These are phyloP conservation scores for Parascedosporium putredinis DNA, from an alignment of 2,329 filamentous ascomycete genomes.

Conservation along the genomic window DNA sequence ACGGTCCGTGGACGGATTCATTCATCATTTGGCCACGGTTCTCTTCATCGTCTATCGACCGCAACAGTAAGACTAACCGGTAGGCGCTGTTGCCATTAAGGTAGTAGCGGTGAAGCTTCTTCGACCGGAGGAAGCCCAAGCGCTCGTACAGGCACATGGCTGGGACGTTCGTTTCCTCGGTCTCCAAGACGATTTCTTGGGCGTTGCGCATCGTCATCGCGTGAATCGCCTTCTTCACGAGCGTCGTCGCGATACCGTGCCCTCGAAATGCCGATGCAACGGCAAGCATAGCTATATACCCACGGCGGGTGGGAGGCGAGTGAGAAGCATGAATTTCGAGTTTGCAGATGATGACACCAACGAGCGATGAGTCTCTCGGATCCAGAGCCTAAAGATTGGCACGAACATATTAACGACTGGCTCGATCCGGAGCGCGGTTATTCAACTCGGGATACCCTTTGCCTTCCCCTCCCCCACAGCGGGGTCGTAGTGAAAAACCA, in stretches of 20 bases:
- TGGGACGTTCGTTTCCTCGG: conserved; percentile 82
- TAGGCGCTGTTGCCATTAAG: conserved; percentile 94
- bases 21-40: conserved; percentile 24
- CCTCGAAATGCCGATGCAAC: conserved; percentile 72
- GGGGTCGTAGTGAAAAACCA: background rate
- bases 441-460: background rate
- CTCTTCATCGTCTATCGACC: conserved; percentile 33
- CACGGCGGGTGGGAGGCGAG: conserved; percentile 61
- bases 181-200: conserved; percentile 93
- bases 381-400: conserved; percentile 42
- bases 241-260: conserved; percentile 73
- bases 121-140: conserved; percentile 82
- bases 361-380: conserved; percentile 50
- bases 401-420: background rate
- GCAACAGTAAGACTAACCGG: conserved; percentile 72
- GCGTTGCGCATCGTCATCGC: conserved; percentile 76
- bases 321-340: conserved; percentile 82
- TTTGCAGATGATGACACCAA: conserved; percentile 91
- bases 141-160: conserved; percentile 90
- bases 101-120: conserved; percentile 90
- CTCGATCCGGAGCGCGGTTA: background rate
- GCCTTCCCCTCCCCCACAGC: background rate
- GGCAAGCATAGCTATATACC: conserved; percentile 99
- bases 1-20: conserved; percentile 8
- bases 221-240: conserved; percentile 86